Conservation (phyloP, 164 flowering plant genomes). For the Aristolochia californica region DNA sequence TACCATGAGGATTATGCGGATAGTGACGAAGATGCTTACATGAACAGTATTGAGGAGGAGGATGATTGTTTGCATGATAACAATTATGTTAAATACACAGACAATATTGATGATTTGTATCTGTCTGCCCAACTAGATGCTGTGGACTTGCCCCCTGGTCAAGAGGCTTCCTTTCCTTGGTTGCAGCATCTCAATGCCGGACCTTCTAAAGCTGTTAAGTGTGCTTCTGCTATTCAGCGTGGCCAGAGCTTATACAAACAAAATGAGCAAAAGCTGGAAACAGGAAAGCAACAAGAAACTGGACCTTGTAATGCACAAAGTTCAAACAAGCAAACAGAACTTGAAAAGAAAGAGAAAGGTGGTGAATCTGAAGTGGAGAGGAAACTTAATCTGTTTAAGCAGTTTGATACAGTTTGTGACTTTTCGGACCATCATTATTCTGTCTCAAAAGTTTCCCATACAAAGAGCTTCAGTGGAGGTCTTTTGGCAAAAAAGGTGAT, state of each 20-base stretch:
- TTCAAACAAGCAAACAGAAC: constrained; percentile 6
- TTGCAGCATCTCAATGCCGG: constrained; percentile 2
- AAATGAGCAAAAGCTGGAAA: not conserved
- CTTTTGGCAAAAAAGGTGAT: constrained; percentile 31
- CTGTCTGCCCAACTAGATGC: constrained; percentile 3
- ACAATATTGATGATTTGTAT: not conserved
- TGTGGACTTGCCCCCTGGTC: constrained; percentile 4
- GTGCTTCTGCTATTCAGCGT: not conserved
- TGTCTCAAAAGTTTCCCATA: not conserved
- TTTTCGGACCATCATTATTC: constrained; percentile 60
- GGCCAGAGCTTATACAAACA: not conserved
- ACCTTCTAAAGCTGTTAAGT: not conserved
- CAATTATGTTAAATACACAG: not conserved
- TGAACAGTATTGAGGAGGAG: not conserved
- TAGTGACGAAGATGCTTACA: not conserved
- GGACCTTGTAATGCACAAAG: constrained; percentile 3
- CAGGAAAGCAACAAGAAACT: constrained; percentile 1
- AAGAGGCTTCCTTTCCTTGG: constrained; percentile 5
- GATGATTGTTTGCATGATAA: not conserved
- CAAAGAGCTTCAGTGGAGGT: constrained; percentile 4
- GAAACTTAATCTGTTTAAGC: constrained; percentile 38
- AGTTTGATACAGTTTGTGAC: constrained; percentile 59
- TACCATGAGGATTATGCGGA: constrained; percentile 1
- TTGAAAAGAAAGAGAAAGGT: constrained; percentile 1
- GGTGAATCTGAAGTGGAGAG: constrained; percentile 26